phyloP scores from a whole-genome alignment of 2,329 filamentous ascomycete species.

The Grosmannia huntii region DNA sequence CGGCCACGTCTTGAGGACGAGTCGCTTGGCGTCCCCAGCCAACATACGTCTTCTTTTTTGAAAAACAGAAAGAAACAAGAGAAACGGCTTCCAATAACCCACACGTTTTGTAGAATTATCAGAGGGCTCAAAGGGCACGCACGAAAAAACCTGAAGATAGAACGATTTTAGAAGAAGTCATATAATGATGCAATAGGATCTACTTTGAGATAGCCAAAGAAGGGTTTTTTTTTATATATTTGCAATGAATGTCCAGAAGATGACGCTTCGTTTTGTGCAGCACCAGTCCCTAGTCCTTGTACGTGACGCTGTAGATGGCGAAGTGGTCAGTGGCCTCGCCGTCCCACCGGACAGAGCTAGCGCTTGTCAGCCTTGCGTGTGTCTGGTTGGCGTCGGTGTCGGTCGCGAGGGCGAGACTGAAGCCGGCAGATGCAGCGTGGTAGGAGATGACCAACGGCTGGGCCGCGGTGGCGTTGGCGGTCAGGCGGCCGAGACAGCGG shows the following conservation, averaged over 20 bases:
- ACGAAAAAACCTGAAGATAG: too few species aligned
- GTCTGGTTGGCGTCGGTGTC: not conserved
- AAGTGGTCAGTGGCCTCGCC: not conserved
- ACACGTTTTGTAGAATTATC: too few species aligned
- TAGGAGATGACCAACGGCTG: conserved; percentile 4
- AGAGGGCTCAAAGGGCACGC: too few species aligned
- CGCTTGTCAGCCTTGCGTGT: not conserved
- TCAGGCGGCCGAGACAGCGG: not conserved
- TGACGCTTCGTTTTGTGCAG: too few species aligned
- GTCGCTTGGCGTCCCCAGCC: not conserved
- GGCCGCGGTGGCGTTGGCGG: not conserved
- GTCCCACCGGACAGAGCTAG: not conserved
- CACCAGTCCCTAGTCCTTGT: not conserved
- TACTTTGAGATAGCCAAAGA: not conserved
- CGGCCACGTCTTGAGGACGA: not conserved
- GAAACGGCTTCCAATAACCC: too few species aligned
- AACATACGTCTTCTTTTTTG: not conserved
- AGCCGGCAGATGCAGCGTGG: not conserved
- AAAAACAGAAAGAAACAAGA: too few species aligned
- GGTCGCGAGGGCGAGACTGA: not conserved
- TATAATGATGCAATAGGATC: too few species aligned
- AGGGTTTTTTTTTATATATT: not conserved
- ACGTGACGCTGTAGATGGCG: conserved; percentile 2
- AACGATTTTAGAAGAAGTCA: too few species aligned
- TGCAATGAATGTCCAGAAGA: too few species aligned